Evolutionary conservation across 1,139 yeast genomes (phyloP).

Genomic region (Scheffersomyces stambukii): DNA sequence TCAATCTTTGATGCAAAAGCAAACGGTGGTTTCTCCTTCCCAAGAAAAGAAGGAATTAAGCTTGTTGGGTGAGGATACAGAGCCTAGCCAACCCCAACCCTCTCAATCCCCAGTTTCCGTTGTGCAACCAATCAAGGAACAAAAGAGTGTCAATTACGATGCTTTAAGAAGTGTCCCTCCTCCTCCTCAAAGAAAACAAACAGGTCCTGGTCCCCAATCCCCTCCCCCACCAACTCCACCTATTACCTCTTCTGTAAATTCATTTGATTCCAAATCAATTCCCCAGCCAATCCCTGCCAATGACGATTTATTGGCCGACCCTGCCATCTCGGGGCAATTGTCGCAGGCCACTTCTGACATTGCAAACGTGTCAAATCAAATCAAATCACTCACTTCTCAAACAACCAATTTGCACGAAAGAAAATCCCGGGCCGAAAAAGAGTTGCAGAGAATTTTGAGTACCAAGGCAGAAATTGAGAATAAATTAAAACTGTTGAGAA

Average conservation of each 20-base stretch:
- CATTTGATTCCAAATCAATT: too few species aligned
- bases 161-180: constrained; percentile 49
- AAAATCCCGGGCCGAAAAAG: constrained; percentile 72
- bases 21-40: constrained; percentile 13
- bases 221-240: constrained; percentile 11
- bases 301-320: constrained; percentile 49
- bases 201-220: constrained; percentile 12
- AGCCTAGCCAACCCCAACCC: constrained; percentile 4
- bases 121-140: background rate
- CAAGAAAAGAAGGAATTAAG: constrained; percentile 21
- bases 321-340: constrained; percentile 60
- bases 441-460: constrained; percentile 58
- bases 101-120: constrained; percentile 3
- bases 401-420: constrained; percentile 67
- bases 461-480: constrained; percentile 69
- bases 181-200: constrained; percentile 20
- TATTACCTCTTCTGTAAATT: constrained; percentile 9
- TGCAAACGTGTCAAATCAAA: constrained; percentile 84
- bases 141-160: constrained; percentile 36
- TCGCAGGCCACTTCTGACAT: constrained; percentile 80
- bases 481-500: constrained; percentile 61
- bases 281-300: constrained; percentile 17
- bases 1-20: constrained; percentile 45
- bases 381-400: constrained; percentile 72
- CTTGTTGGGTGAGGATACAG: constrained; percentile 25